Evolutionary conservation across 179 eudicot species (phyloP), one percentile per base, ranked within the genome.

Genomic region (Silene vulgaris): DNA sequence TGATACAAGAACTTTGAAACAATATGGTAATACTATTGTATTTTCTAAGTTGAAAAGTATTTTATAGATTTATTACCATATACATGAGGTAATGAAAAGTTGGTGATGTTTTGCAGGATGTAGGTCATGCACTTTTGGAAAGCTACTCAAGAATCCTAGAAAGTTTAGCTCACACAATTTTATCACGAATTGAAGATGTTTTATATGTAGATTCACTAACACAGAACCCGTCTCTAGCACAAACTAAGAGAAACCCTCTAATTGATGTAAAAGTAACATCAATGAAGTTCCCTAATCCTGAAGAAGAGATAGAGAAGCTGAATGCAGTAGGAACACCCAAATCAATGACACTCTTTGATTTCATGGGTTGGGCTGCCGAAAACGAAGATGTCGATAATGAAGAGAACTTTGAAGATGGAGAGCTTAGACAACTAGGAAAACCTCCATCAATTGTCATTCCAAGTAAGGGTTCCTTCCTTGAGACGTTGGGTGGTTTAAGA

Each of bases 61-160:
- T 4, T 16, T 60, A 2, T 60, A 60, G 28, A n/a, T 4, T 19
- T 16, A 9, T 60, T 0, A 23, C 28, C 20, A 8, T 7, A 61
- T 61, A 4, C 23, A 3, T 16, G n/a, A 64, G 6, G 68, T 13
- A 26, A n/a, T n/a, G 0, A 66, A 30, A 40, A 9, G 1, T 67
- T 19, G 28, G 13, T 40, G 26, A 43, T 68, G 54, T 16, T 17
- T 11, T 82, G 74, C 79, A 94, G 97, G 97, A 94, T 78, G 85
- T 94, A 3, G 98, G 98, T 23, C 97, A 90, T 37, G 96, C 96
- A 16, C 69, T 94, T 35, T 84, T 91, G 50, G 98, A 94, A 76
- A 91, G 97, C 85, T 91, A 94, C 69, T 91, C 98, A 70, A 88
- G 97, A 82, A 87, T 87, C 76, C 71, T 94, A 60, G 98, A 91